Base-by-base conservation (phyloP, 2,329 filamentous ascomycete species). In the Penicillium sp. region DNA sequence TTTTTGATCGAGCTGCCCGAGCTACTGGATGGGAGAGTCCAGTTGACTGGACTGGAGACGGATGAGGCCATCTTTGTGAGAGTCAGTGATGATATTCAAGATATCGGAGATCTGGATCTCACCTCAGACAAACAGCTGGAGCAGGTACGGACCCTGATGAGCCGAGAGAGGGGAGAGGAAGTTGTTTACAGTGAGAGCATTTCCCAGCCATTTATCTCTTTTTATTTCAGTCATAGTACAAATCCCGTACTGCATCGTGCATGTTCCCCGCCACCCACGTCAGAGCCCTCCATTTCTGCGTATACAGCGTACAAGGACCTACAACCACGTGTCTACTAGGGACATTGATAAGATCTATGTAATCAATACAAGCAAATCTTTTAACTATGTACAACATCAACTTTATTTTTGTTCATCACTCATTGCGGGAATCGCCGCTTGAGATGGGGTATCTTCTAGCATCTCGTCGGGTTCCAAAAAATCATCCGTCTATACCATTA, bases 1-100 rank as follows among this genome's bases (percentile, higher is more conserved):
- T 67, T 68, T 37, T 58, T 64, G 41, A 70, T 58, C 0, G 66
- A 65, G 14, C 66, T 57, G 11, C 62, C 63, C 16, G 66, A 64
- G 43, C 60, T 54, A 10, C 60, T 63, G n/a, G 65, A 64, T 3
- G 67, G 67, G 16, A 69, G 62, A 24, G 56, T 65, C 35, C 47
- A 60, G 58, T 69, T 61, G 41, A 64, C 47, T 13, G 60, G 61
- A 3, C 55, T 51, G 22, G 57, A 55, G 47, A 56, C 14, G 42
- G 59, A 55, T 7, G 58, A 55, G 9, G 58, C 40, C 40, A 57
- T 56, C 29, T 40, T 52, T 32, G 18, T 18, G 18, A 14, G 16
- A 23, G 16, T 40, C 39, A 47, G 24, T n/a, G 13, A 31, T 2
- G 8, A 27, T 3, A 32, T 16, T 28, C 13, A 27, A 11, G 1